Evolutionary conservation across 1,284 basidiomycete species (phyloP).

Genomic region (Ganoderma sinense): DNA sequence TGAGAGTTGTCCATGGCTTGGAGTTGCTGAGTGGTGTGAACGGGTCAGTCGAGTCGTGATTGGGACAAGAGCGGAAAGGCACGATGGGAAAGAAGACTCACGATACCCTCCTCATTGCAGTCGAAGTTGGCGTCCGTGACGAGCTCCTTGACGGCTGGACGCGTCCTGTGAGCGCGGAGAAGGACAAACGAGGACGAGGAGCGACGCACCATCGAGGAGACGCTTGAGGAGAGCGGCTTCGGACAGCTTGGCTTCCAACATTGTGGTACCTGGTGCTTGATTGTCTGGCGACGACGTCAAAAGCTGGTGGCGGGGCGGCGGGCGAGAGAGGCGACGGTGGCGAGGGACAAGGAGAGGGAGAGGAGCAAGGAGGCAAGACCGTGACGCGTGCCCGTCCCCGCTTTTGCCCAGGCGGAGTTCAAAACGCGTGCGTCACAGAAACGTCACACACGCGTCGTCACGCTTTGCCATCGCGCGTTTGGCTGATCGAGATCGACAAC

Average conservation of each 20-base stretch:
- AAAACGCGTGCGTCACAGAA: background rate
- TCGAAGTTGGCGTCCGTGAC: slow-evolving; percentile 99
- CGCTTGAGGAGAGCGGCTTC: slow-evolving; percentile 88
- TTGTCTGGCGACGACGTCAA: background rate
- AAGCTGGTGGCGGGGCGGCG: background rate
- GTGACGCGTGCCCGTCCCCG: background rate
- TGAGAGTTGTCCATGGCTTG: slow-evolving; percentile 99
- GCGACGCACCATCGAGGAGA: slow-evolving; percentile 80
- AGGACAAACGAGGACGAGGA: background rate
- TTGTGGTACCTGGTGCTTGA: slow-evolving; percentile 42
- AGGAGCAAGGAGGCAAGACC: background rate
- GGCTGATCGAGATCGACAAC: no score
- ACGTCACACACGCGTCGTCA: background rate
- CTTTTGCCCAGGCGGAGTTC: slow-evolving; percentile 1
- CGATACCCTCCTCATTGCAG: slow-evolving; percentile 95
- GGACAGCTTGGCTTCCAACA: slow-evolving; percentile 91
- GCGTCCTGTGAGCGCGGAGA: slow-evolving; percentile 15
- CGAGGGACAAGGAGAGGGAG: background rate
- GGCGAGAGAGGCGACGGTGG: background rate
- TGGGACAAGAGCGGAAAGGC: background rate
- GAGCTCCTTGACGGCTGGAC: slow-evolving; percentile 93
- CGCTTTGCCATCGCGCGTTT: background rate
- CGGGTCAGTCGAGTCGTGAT: background rate
- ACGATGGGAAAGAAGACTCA: slow-evolving; percentile 48
- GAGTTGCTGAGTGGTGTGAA: slow-evolving; percentile 46